A percentile compares a stretch with the other conserved stretches of the same genome.
phyloP scores from a whole-genome alignment of 495 filamentous ascomycete species.

The Lasiosphaeris hirsuta region DNA sequence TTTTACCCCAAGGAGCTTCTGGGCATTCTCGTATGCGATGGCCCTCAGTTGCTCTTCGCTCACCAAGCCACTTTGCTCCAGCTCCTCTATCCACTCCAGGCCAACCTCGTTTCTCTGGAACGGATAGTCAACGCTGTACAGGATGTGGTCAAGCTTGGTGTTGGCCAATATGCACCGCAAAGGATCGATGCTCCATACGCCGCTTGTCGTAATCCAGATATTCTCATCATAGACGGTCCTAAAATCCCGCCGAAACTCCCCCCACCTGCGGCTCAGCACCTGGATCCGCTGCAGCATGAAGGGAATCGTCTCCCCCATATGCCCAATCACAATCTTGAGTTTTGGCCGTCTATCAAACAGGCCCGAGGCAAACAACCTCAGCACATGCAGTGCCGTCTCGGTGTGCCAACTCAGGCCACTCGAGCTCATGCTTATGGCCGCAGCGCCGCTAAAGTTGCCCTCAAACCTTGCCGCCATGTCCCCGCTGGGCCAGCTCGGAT shows the following conservation, averaged over 20 bases:
- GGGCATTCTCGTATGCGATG: slow-evolving; percentile 56
- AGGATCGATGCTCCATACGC: slow-evolving; percentile 57
- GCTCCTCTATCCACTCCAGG: slow-evolving; percentile 44
- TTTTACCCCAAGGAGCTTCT: slow-evolving; percentile 42
- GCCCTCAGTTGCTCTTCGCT: slow-evolving; percentile 47
- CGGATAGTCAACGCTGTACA: slow-evolving; percentile 61
- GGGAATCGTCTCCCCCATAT: slow-evolving; percentile 63
- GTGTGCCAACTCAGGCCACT: slow-evolving; percentile 46
- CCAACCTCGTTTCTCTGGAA: slow-evolving; percentile 48
- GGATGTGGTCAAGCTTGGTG: slow-evolving; percentile 47
- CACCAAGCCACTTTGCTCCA: slow-evolving; percentile 51
- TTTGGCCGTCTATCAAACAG: slow-evolving; percentile 52
- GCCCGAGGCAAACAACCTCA: slow-evolving; percentile 33
- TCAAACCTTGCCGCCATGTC: slow-evolving; percentile 31
- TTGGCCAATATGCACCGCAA: slow-evolving; percentile 49
- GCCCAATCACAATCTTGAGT: slow-evolving; percentile 62
- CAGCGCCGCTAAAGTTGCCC: slow-evolving; percentile 44
- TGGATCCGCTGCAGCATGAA: slow-evolving; percentile 61
- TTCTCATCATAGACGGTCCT: slow-evolving; percentile 57
- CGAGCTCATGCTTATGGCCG: slow-evolving; percentile 28
- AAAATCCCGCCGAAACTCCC: slow-evolving; percentile 50
- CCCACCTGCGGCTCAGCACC: slow-evolving; percentile 48
- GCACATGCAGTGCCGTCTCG: slow-evolving; percentile 43
- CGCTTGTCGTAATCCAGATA: slow-evolving; percentile 63
- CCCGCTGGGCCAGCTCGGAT: slow-evolving; percentile 46